Conservation (phyloP, 2,329 filamentous ascomycete species). For the Ceratocystis cubensis region DNA sequence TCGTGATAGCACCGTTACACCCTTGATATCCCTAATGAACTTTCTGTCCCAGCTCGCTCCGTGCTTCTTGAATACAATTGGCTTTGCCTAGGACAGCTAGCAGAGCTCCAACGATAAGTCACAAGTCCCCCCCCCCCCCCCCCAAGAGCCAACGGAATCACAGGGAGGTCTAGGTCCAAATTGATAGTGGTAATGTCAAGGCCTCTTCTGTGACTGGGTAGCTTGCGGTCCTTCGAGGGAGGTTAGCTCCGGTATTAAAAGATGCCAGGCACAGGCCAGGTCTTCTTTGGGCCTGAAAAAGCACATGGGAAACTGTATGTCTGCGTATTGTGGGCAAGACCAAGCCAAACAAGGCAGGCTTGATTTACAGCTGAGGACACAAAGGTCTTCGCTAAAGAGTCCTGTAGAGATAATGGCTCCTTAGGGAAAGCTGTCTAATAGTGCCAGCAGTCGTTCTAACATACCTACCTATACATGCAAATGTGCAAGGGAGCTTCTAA, state of each 20-base stretch:
- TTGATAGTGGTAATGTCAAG: background rate
- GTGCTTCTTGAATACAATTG: background rate
- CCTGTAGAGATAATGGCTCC: background rate
- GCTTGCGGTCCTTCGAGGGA: background rate
- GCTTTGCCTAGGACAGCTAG: background rate
- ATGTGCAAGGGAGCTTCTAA: background rate
- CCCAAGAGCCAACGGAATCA: background rate
- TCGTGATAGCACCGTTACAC: background rate
- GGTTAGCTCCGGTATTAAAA: background rate
- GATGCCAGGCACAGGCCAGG: background rate
- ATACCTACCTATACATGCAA: background rate
- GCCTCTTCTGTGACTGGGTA: background rate
- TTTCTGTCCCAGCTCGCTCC: background rate
- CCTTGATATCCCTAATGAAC: background rate
- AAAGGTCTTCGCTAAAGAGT: constrained; percentile 1
- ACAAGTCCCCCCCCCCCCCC: too few species aligned
- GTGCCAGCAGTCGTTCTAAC: background rate
- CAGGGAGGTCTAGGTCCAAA: background rate
- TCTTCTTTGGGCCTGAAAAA: background rate
- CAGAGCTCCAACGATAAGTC: background rate
- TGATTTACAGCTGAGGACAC: background rate
- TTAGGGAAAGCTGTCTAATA: background rate
- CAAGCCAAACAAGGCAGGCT: background rate
- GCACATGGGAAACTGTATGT: background rate
- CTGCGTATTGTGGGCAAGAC: background rate